Evolutionary conservation across 257 asterid species (phyloP), one percentile per base, ranked within the genome.

Genomic region (Solanum chiquidenum): DNA sequence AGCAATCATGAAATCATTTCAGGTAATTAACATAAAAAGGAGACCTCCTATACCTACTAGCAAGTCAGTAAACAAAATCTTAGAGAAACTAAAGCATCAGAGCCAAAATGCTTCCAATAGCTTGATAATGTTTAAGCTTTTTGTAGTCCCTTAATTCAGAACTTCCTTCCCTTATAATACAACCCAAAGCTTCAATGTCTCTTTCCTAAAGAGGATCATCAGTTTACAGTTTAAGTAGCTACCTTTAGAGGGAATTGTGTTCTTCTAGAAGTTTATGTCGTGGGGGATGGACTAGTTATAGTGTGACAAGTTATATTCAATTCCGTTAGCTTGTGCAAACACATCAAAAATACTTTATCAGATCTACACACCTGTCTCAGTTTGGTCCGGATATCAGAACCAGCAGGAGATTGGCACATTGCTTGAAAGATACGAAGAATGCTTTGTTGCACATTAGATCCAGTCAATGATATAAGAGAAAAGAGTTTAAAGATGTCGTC

Each of bases 401-500:
- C 92, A n/a, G 88, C 71, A 27, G 91, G 90, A 37, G 92, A 90
- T 79, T 85, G 88, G 86, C 94, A 91, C 91, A 92, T 31, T 68
- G 91, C 90, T 12, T 66, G 89, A 90, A 92, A 92, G n/a, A 88
- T 91, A 89, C 79, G 88, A 75, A 92, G 92, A 80, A 91, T 88
- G 2, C 83, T 91, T 75, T 87, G 88, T 80, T 92, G 92, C 75
- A 91, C 89, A 66, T 86, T 89, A 34, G 90, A 84, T 72, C 84
- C 87, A 29, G 86, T 71, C 62, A 86, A 90, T 2, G 93, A 91
- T 84, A 92, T 64, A 38, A 92, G 94, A 80, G 94, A 92, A 33
- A 92, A 92, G 12, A 92, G 88, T 83, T 90, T 88, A 85, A 88
- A 92, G 89, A 92, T 64, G 14, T 92, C 92, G 11, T 92, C 94